Percentiles rank a stretch among this genome's conserved stretches.
Conservation (phyloP, 495 filamentous ascomycete species). For the Thozetella sp. region DNA sequence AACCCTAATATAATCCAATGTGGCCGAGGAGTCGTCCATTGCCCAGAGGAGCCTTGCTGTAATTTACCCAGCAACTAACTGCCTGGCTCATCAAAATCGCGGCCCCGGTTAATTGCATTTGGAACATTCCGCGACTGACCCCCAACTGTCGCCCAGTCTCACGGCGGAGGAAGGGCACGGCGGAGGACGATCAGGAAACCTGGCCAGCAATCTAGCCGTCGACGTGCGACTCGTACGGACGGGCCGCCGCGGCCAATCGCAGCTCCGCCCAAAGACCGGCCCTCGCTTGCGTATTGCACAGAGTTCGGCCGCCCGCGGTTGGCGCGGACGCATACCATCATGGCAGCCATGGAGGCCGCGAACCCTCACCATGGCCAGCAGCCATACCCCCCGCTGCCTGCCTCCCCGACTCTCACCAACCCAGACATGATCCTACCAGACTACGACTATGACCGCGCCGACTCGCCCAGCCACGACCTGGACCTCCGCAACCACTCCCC, state of each 20-base stretch:
- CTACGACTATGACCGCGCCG: constrained; percentile 55
- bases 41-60: not conserved
- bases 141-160: not conserved
- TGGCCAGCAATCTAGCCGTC: not conserved
- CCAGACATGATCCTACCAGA: constrained; percentile 91
- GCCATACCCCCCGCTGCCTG: constrained; percentile 41
- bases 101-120: not conserved
- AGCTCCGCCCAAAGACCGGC: not conserved
- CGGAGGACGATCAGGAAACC: not conserved
- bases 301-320: not conserved
- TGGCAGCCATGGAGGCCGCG: constrained; percentile 34
- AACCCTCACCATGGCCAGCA: constrained; percentile 29
- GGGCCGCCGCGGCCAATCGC: not conserved
- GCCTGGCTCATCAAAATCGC: not conserved
- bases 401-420: constrained; percentile 88
- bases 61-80: not conserved
- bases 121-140: not conserved
- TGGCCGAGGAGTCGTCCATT: not conserved
- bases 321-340: constrained; percentile 7
- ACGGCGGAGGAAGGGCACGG: not conserved
- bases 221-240: not conserved
- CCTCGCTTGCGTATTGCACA: not conserved
- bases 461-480: constrained; percentile 41
- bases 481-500: constrained; percentile 32
- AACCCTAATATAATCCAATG: constrained; percentile 1